A percentile compares a stretch with the other conserved stretches of the same genome.
These are phyloP conservation scores for Symbiodinium pilosum DNA, from an alignment of 73 alveolate genomes.

Conservation along the genomic window DNA sequence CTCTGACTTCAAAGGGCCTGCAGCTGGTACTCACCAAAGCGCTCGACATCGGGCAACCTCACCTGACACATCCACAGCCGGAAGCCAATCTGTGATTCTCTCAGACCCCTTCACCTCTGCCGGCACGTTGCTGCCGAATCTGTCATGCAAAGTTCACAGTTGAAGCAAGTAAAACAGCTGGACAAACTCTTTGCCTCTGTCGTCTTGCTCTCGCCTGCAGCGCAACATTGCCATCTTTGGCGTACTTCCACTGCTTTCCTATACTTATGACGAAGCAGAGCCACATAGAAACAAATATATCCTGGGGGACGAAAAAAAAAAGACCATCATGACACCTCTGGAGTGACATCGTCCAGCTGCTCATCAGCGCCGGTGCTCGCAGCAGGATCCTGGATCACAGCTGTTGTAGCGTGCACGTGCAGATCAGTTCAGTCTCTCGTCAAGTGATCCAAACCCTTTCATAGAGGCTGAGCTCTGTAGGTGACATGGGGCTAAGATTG, in stretches of 20 bases:
- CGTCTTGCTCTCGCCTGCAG: background rate
- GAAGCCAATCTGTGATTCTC: background rate
- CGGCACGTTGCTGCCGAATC: conserved; percentile 89
- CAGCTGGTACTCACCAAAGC: conserved; percentile 27
- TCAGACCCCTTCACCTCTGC: conserved; percentile 19
- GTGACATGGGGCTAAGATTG: too few relatives aligned
- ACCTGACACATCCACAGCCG: background rate
- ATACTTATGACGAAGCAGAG: too few relatives aligned
- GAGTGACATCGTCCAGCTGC: conserved; percentile 80
- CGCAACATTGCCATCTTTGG: too few relatives aligned
- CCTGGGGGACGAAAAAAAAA: background rate
- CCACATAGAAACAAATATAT: background rate
- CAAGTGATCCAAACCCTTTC: too few relatives aligned
- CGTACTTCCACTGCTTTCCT: too few relatives aligned
- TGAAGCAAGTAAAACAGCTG: background rate
- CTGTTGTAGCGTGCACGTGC: too few relatives aligned
- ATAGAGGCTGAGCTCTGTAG: too few relatives aligned
- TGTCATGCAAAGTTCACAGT: background rate
- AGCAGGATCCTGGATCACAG: conserved; percentile 19
- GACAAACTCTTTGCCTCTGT: background rate
- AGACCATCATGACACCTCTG: background rate
- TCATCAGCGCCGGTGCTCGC: conserved; percentile 72
- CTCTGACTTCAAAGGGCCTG: too few relatives aligned
- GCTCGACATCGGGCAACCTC: conserved; percentile 67
- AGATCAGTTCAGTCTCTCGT: too few relatives aligned